phyloP scores from a whole-genome alignment of 108 stramenopile species.

The Nitzschia palea region DNA sequence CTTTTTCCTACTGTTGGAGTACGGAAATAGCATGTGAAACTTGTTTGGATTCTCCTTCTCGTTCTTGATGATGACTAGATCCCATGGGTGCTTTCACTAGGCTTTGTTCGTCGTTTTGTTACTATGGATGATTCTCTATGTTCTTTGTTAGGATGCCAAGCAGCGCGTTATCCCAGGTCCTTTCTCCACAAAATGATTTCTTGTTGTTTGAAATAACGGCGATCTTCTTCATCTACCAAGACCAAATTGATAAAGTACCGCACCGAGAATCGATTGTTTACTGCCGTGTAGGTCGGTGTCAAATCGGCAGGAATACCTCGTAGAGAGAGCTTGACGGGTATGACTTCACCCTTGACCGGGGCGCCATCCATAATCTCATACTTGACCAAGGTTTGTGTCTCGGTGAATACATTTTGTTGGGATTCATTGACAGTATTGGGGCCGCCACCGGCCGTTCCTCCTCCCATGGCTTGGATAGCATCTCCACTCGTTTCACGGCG shows the following conservation, averaged over 20 bases:
- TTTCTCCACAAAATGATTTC: conserved; percentile 97
- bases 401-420: conserved; percentile 81
- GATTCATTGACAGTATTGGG: conserved; percentile 20
- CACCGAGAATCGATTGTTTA: conserved; percentile 94
- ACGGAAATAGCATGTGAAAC: no score
- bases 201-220: conserved; percentile 99
- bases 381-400: conserved; percentile 96
- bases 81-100: no score
- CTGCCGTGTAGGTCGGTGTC: conserved; percentile 96
- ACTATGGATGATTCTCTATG: no score
- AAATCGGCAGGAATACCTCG: conserved; percentile 94
- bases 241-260: conserved; percentile 99
- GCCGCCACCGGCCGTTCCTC: conserved; percentile 35
- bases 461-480: conserved; percentile 53
- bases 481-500: conserved; percentile 94
- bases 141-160: no score
- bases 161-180: conserved; percentile 82
- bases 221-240: conserved; percentile 98
- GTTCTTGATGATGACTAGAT: no score
- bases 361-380: conserved; percentile 99
- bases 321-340: conserved; percentile 84
- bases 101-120: no score
- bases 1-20: no score
- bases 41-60: no score
- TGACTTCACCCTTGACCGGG: conserved; percentile 92